Evolutionary conservation across 208 protist genomes (phyloP), one percentile per base, ranked within the genome.

Genomic region (Leishmania braziliensis): DNA sequence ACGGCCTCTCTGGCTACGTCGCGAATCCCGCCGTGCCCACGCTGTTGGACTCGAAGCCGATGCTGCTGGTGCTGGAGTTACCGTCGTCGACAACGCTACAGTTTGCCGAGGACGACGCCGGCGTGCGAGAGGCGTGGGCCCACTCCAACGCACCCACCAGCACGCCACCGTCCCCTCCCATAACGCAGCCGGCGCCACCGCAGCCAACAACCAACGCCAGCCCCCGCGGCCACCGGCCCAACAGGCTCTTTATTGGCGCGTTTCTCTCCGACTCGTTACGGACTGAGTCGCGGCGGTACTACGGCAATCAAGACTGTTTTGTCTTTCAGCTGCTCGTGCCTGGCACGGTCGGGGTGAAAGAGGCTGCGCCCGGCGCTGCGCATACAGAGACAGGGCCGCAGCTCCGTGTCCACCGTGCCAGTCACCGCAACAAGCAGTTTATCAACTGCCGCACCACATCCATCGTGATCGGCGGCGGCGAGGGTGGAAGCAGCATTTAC

Each of bases 291-390:
- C 89, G 83, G 0, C 90, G 90, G 5, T 96, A 92, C 87, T 96
- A 95, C 81, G 93, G 93, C 58, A 86, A 48, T 16, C 81, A 77
- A 66, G 90, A 91, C 8, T 94, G 89, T 12, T 96, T 96, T 87
- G 89, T 96, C 1, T 96, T 94, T 81, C 93, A 96, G 74, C 48
- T 96, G 18, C 82, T 92, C 43, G 81, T 93, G 12, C 86, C 87
- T 5, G 68, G 79, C 50, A 48, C 46, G 2, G 23, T 10, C 20
- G 50, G 6, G 23, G 54, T 14, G 2, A 43, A 16, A 54, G 36
- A 16, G n/a, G n/a, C 39, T 2, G 39, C 18, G 12, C 18, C 63
- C 4, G 48, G 33, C 9, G 51, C 36, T 48, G 16, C 62, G 0
- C 20, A 63, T 8, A 70, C 5, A 51, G 73, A 9, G 12, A 62